A percentile compares a stretch with the other conserved stretches of the same genome.
Conservation (phyloP, 2,329 filamentous ascomycete genomes). For the Tetracladium maxilliforme region DNA sequence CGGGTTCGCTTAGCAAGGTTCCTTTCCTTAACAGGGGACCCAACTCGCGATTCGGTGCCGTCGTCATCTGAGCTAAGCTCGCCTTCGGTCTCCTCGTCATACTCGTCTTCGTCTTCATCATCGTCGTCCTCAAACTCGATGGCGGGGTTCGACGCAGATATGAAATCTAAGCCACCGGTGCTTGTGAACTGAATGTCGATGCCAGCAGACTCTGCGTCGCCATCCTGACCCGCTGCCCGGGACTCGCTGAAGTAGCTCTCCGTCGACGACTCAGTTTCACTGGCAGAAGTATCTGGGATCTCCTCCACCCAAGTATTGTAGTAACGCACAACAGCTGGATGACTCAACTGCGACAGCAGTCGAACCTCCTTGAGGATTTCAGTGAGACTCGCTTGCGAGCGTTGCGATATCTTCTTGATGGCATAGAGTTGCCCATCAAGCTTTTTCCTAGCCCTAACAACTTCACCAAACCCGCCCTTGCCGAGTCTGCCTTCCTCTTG, state of each 20-base stretch:
- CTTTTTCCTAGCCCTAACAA: slow-evolving; percentile 89
- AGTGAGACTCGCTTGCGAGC: slow-evolving; percentile 62
- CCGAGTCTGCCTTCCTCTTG: slow-evolving; percentile 79
- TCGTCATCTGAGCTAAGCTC: slow-evolving; percentile 19
- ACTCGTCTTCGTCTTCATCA: slow-evolving; percentile 24
- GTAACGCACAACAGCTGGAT: slow-evolving; percentile 66
- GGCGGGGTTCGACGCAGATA: slow-evolving; percentile 68
- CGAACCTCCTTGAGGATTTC: slow-evolving; percentile 78
- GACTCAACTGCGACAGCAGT: slow-evolving; percentile 80
- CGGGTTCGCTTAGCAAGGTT: slow-evolving; percentile 16
- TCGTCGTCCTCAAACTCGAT: slow-evolving; percentile 52
- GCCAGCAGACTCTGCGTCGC: slow-evolving; percentile 12
- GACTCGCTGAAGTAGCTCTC: slow-evolving; percentile 21
- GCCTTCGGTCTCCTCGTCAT: slow-evolving; percentile 19
- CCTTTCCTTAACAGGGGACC: slow-evolving; percentile 26
- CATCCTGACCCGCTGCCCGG: slow-evolving; percentile 8
- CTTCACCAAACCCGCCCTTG: slow-evolving; percentile 90
- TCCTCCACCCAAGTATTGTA: slow-evolving; percentile 93
- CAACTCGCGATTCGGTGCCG: slow-evolving; percentile 25
- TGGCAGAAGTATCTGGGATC: slow-evolving; percentile 32
- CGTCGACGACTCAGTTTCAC: slow-evolving; percentile 40
- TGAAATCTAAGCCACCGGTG: slow-evolving; percentile 78
- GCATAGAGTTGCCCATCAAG: slow-evolving; percentile 89
- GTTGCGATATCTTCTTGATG: slow-evolving; percentile 88
- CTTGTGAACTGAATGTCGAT: slow-evolving; percentile 49